Conservation (phyloP, 148 eudicot species). For the Nepenthes mirabilis region DNA sequence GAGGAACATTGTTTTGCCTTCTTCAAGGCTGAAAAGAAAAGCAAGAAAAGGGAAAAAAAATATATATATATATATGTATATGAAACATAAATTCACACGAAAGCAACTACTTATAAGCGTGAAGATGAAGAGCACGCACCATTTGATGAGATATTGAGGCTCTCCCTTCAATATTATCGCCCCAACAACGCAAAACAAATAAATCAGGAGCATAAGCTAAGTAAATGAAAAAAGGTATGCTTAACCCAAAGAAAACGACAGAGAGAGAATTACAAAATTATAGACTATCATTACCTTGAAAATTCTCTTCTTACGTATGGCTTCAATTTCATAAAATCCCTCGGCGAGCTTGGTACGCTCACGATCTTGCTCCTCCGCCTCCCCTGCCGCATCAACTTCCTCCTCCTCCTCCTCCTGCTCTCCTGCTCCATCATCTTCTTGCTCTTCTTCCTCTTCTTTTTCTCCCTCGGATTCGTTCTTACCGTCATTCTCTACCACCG, state of each 20-base stretch:
- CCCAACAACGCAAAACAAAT: background rate
- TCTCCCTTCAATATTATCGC: conserved; percentile 39
- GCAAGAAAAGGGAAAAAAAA: too few species aligned
- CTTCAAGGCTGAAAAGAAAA: too few species aligned
- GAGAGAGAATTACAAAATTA: background rate
- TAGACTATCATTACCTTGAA: conserved; percentile 44
- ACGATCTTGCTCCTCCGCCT: conserved; percentile 5
- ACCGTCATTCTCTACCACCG: conserved; percentile 6
- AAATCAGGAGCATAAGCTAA: background rate
- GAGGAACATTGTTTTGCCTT: background rate
- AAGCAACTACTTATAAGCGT: background rate
- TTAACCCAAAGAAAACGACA: background rate
- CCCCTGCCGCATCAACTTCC: conserved; percentile 12
- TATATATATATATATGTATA: too few species aligned
- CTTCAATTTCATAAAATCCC: conserved; percentile 73
- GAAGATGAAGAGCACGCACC: conserved; percentile 36
- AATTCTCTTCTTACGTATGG: conserved; percentile 64
- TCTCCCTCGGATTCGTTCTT: conserved; percentile 1
- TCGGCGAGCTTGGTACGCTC: conserved; percentile 57
- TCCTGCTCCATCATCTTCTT: conserved; percentile 8
- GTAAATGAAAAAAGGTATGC: background rate
- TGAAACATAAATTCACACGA: background rate
- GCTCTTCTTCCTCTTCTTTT: conserved; percentile 8
- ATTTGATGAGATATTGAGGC: conserved; percentile 84
- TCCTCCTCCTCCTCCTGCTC: conserved; percentile 9